phyloP scores from a whole-genome alignment of 345 rosid species.

The Acer campestre region DNA sequence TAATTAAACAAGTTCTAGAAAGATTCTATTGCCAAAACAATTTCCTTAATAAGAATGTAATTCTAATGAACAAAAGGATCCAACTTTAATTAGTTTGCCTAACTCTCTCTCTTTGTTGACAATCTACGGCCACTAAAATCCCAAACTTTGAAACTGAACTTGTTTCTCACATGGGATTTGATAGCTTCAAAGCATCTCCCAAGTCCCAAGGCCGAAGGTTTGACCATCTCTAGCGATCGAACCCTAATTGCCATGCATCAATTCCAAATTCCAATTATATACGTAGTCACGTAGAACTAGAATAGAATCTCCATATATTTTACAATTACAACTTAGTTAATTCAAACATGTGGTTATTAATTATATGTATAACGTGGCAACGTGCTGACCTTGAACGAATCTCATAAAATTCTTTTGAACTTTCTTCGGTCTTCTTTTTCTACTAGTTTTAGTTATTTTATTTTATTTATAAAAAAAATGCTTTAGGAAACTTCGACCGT shows the following conservation, averaged over 20 bases:
- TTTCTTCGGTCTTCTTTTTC: not conserved
- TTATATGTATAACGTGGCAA: not conserved
- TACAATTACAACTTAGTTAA: too few species aligned
- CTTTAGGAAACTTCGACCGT: slow-evolving; percentile 13
- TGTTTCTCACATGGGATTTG: slow-evolving; percentile 14
- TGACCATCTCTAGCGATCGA: slow-evolving; percentile 13
- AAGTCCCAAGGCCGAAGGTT: slow-evolving; percentile 1
- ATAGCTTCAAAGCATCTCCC: slow-evolving; percentile 21
- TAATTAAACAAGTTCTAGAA: not conserved
- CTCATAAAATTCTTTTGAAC: not conserved
- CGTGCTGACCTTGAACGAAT: not conserved
- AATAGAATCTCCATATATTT: not conserved
- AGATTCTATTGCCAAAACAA: not conserved
- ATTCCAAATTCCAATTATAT: not conserved
- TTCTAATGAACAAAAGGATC: slow-evolving; percentile 7
- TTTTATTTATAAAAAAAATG: not conserved
- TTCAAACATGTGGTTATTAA: not conserved
- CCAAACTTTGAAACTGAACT: slow-evolving; percentile 12
- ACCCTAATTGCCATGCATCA: not conserved
- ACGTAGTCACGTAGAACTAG: too few species aligned
- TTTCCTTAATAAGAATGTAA: slow-evolving; percentile 13
- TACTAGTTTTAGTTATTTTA: not conserved
- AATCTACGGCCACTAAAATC: slow-evolving; percentile 6
- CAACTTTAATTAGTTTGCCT: slow-evolving; percentile 18
- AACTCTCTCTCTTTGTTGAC: slow-evolving; percentile 28